These are phyloP conservation scores for Diaporthe batatas DNA, from an alignment of 2,329 filamentous ascomycete genomes.

Conservation along the genomic window DNA sequence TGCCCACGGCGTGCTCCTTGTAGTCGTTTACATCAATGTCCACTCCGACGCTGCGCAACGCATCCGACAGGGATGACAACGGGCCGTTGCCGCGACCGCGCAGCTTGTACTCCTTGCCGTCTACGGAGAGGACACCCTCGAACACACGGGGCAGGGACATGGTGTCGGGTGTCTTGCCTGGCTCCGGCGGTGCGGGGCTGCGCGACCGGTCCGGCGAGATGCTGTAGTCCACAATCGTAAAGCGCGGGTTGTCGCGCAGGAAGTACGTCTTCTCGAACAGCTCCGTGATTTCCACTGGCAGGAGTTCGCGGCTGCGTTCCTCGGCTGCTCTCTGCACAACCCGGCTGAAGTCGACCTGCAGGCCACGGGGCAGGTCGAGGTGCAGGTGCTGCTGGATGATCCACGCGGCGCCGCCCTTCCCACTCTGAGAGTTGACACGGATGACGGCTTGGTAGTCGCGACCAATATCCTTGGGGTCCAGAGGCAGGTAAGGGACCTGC, in stretches of 20 bases:
- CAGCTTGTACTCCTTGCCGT: constrained; percentile 83
- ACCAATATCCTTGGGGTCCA: constrained; percentile 94
- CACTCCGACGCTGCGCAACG: constrained; percentile 82
- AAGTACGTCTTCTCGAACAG: constrained; percentile 94
- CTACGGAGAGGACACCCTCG: constrained; percentile 85
- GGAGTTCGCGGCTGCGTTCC: constrained; percentile 83
- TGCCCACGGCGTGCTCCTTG: constrained; percentile 94
- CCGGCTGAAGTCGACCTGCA: constrained; percentile 91
- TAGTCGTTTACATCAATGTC: constrained; percentile 94
- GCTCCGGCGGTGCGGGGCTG: constrained; percentile 76
- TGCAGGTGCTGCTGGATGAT: constrained; percentile 90
- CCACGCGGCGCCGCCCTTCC: constrained; percentile 95
- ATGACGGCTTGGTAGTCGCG: constrained; percentile 98
- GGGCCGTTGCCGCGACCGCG: constrained; percentile 89
- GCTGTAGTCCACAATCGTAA: constrained; percentile 90
- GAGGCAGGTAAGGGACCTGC: constrained; percentile 91
- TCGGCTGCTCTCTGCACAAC: constrained; percentile 89
- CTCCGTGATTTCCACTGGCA: constrained; percentile 84
- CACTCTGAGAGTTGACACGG: constrained; percentile 95
- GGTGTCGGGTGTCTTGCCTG: constrained; percentile 81
- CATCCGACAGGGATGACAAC: constrained; percentile 88
- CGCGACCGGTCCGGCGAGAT: constrained; percentile 86
- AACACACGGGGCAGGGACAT: constrained; percentile 86
- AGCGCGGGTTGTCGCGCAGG: constrained; percentile 84
- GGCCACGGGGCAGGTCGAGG: constrained; percentile 90